Evolutionary conservation across 1,284 basidiomycete species (phyloP).

Genomic region (Kwoniella shivajii): DNA sequence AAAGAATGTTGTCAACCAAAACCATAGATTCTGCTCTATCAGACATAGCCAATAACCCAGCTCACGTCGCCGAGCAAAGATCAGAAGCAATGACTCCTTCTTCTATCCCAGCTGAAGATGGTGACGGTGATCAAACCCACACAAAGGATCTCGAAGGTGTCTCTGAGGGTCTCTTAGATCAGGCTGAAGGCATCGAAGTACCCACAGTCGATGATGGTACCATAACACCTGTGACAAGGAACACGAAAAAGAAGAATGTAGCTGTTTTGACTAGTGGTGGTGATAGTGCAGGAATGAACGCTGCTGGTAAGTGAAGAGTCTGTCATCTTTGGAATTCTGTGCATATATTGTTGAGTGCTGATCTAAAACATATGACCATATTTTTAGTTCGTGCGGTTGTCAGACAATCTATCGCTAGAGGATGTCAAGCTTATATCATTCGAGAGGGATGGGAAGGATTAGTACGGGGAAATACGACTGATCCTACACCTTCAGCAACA

Average conservation of each 20-base stretch:
- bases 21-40: conserved; percentile 3
- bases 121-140: neutral
- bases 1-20: conserved; percentile 10
- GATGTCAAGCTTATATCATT: conserved; percentile 89
- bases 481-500: conserved; percentile 40
- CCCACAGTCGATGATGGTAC: neutral
- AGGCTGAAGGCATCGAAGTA: conserved; percentile 9
- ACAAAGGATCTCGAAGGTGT: conserved; percentile 37
- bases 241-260: conserved; percentile 59
- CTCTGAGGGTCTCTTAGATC: conserved; percentile 15
- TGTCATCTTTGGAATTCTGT: neutral
- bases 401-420: conserved; percentile 85
- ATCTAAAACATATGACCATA: too few species aligned
- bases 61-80: conserved; percentile 9
- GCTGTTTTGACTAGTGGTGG: conserved; percentile 95
- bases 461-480: conserved; percentile 59
- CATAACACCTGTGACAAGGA: neutral
- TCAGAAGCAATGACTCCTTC: conserved; percentile 7
- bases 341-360: too few species aligned
- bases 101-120: neutral
- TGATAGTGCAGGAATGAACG: conserved; percentile 97
- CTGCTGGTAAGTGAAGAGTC: conserved; percentile 59
- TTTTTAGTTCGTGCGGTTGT: conserved; percentile 78
- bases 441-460: conserved; percentile 98
- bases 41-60: conserved; percentile 4